Evolutionary conservation across 78 protist genomes (phyloP).

Genomic region (Dictyostelium firmibasis): DNA sequence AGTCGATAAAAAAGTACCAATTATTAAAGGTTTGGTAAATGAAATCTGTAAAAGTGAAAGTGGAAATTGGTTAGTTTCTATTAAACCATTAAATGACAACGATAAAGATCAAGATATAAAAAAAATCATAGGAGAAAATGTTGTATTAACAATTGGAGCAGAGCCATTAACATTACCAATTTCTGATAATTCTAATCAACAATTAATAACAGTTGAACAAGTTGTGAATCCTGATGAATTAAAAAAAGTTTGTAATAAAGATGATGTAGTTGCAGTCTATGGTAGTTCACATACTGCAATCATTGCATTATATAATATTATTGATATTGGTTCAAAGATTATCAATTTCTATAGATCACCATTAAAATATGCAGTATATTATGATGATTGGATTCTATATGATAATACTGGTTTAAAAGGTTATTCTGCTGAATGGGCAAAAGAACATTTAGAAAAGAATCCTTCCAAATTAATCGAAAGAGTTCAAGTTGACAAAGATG

Average conservation of each 20-base stretch:
- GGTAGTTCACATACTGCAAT: slow-evolving; percentile 3
- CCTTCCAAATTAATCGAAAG: background rate
- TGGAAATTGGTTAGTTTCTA: background rate
- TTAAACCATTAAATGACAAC: background rate
- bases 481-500: background rate
- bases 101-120: background rate
- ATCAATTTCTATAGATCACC: slow-evolving; percentile 4
- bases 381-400: background rate
- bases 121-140: background rate
- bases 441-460: background rate
- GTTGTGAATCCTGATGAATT: background rate
- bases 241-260: background rate
- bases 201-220: background rate
- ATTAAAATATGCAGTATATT: background rate
- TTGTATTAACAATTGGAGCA: background rate
- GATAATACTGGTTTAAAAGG: slow-evolving; percentile 5
- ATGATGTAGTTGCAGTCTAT: background rate
- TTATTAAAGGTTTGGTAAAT: background rate
- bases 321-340: background rate
- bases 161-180: background rate
- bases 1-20: background rate
- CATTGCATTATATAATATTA: background rate
- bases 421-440: background rate
- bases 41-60: background rate
- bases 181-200: background rate